Evolutionary conservation across 176 grass and related monocot species (phyloP), one percentile per base, ranked within the genome.

Genomic region (Oryza meyeriana): DNA sequence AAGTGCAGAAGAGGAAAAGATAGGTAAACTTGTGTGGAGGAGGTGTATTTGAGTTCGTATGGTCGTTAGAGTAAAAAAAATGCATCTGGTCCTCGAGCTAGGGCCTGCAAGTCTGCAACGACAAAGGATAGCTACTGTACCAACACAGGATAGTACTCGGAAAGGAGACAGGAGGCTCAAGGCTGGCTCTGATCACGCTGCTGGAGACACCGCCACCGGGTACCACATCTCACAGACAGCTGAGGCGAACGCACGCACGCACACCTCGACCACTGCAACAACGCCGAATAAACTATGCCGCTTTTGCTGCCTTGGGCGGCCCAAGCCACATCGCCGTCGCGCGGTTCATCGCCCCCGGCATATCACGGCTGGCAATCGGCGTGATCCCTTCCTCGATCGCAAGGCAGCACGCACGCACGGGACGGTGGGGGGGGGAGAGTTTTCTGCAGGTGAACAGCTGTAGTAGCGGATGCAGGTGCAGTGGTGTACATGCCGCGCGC

Each of bases 341-440:
- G 14, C 68, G 66, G 34, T 84, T 67, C 74, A 77, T 69, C 82
- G 45, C 82, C 67, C 34, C 64, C 33, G 41, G 33, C 70, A 9
- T 47, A 16, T 69, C 70, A 74, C 64, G 41, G 81, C 30, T 74
- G 71, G 41, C 81, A 14, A 66, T 8, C 26, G 74, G 40, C n/a
- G n/a, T 4, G 4, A 3, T 45, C 12, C 42, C 38, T 33, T 33
- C 32, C 38, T 40, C 38, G 38, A 40, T 40, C 38, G 38, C 5
- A 40, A 40, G 38, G 38, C 38, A 5, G 14, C 14, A 47, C 44
- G 41, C 41, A 7, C 41, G n/a, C 10, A 0, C 13, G 44, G 44
- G 44, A 12, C 10, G 44, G n/a, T n/a, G 44, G 39, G 8, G 44
- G 44, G 44, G 44, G 0, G 42, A 44, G 12, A 0, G 12, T 44